Evolutionary conservation across 306 rosid species (phyloP).

Genomic region (Cicer yamashitae): DNA sequence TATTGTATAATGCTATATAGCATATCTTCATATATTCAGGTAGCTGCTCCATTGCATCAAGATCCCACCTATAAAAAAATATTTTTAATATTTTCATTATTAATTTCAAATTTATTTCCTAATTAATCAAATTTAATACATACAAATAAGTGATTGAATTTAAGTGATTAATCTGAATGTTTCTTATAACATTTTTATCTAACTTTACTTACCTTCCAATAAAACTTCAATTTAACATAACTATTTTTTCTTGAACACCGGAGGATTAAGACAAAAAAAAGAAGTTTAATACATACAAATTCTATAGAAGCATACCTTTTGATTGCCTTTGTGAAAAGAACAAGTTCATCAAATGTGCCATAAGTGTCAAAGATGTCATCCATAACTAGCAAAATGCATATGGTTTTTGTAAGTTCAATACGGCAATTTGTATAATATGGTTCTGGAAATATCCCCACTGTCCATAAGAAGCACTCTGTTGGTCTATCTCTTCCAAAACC

Average conservation of each 20-base stretch:
- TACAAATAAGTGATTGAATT: too few species aligned
- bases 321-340: constrained; percentile 57
- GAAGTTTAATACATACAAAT: background rate
- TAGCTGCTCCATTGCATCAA: constrained; percentile 50
- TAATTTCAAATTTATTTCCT: background rate
- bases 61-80: constrained; percentile 54
- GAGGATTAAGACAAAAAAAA: background rate
- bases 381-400: constrained; percentile 51
- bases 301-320: constrained; percentile 42
- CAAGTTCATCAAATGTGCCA: constrained; percentile 56
- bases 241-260: too few species aligned
- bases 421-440: constrained; percentile 48
- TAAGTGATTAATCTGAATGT: too few species aligned
- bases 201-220: too few species aligned
- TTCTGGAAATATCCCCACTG: constrained; percentile 54
- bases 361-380: constrained; percentile 54
- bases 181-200: too few species aligned
- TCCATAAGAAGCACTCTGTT: constrained; percentile 59
- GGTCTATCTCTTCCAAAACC: constrained; percentile 60
- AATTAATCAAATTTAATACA: background rate
- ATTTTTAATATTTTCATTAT: background rate
- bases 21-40: constrained; percentile 59
- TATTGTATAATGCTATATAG: constrained; percentile 56
- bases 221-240: too few species aligned
- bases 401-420: constrained; percentile 52